A percentile compares a stretch with the other conserved stretches of the same genome.
These are phyloP conservation scores for Vaccinium myrtillus DNA, from an alignment of 148 eudicot species.

Conservation along the genomic window DNA sequence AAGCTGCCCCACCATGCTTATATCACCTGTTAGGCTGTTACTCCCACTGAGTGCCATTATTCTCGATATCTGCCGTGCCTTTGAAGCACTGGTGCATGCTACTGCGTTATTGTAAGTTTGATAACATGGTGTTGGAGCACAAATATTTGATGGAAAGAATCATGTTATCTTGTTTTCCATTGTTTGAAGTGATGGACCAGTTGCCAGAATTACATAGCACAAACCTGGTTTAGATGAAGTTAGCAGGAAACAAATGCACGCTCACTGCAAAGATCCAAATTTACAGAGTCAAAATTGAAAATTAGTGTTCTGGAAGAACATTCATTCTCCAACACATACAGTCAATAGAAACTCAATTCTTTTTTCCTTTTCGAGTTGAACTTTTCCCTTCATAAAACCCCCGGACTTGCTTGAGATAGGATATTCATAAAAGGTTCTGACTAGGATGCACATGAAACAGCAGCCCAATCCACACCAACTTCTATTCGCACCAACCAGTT, in stretches of 20 bases:
- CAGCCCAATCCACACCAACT: background rate
- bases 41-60: background rate
- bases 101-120: background rate
- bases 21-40: background rate
- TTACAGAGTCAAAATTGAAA: background rate
- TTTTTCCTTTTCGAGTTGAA: background rate
- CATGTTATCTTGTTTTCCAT: background rate
- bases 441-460: background rate
- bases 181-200: background rate
- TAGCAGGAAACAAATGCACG: background rate
- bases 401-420: background rate
- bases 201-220: background rate
- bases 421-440: background rate
- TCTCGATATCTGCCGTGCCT: background rate
- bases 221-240: background rate
- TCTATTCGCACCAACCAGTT: conserved; percentile 2
- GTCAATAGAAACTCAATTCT: background rate
- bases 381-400: background rate
- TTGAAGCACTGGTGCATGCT: background rate
- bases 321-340: background rate
- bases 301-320: background rate
- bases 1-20: background rate
- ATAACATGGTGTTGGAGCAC: background rate
- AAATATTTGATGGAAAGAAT: background rate
- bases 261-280: background rate